Evolutionary conservation across 2,329 filamentous ascomycete genomes (phyloP), one percentile per base, ranked within the genome.

Genomic region (Penicillium corylophilum): DNA sequence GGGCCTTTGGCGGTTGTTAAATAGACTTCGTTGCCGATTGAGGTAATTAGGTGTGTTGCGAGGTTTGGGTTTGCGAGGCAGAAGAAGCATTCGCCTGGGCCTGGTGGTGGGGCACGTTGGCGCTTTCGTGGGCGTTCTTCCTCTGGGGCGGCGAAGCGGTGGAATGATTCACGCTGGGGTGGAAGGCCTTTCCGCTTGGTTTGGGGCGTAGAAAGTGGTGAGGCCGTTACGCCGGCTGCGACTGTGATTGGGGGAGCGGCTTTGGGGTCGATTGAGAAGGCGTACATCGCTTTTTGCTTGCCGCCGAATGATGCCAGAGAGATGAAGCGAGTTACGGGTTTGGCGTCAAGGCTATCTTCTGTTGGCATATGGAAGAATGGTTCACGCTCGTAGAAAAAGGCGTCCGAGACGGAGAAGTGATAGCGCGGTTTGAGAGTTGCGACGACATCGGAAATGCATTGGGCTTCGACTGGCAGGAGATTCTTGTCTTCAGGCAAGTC

Each of bases 1-100:
- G 94, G 92, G 0, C 94, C 94, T 71, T 96, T 96, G 53, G 94
- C 90, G 22, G 88, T 94, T 24, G 94, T 95, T 48, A 97, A 74
- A 70, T 97, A 97, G 48, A 85, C 82, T 54, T 95, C 88, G 16
- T 91, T 86, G 47, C 89, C 94, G 57, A 99, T 93, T 23, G 88
- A 91, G 59, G 88, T 88, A 64, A 96, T 87, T 72, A 99, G 88
- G 73, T 99, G 93, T 1, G 87, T 87, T 46, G 89, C 88, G 40
- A 94, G 78, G 54, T 87, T 88, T 5, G 88, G 84, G 70, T 95
- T 96, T 5, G 90, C 92, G 10, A 99, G 80, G 68, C 94, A 99
- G 77, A 99, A 97, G 78, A 94, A 99, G 74, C 94, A 99, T 64
- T 87, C 82, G 46, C 87, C 86, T 2, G 90, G 90, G 0, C 86